Evolutionary conservation across 2,329 filamentous ascomycete species (phyloP).

Genomic region (Myriosclerotinia duriaeana): DNA sequence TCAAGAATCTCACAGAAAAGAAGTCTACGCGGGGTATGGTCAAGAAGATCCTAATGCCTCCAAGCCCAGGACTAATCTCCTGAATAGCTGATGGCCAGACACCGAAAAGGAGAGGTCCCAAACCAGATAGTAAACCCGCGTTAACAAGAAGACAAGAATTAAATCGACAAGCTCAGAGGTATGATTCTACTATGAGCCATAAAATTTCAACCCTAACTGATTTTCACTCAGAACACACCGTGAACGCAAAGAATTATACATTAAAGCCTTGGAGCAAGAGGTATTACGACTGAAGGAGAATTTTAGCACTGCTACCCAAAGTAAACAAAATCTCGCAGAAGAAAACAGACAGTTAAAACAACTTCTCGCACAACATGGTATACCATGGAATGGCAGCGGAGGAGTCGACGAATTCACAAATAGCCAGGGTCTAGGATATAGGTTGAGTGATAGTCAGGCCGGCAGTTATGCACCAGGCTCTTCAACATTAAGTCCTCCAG

Average conservation of each 20-base stretch:
- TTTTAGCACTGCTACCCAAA: conserved; percentile 70
- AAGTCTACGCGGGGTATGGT: conserved; percentile 70
- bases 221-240: conserved; percentile 75
- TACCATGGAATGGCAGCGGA: conserved; percentile 42
- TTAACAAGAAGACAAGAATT: conserved; percentile 88
- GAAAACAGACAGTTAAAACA: conserved; percentile 76
- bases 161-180: conserved; percentile 95
- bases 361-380: conserved; percentile 54
- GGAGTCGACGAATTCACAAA: conserved; percentile 41
- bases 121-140: conserved; percentile 94
- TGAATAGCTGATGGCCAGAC: conserved; percentile 68
- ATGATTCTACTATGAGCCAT: conserved; percentile 38
- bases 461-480: conserved; percentile 59
- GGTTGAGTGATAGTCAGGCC: conserved; percentile 57
- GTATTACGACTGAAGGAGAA: conserved; percentile 84
- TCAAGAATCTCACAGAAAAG: conserved; percentile 70
- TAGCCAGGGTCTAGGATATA: conserved; percentile 50
- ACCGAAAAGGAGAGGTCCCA: conserved; percentile 87
- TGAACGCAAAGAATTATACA: conserved; percentile 94
- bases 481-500: conserved; percentile 37
- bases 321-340: conserved; percentile 71
- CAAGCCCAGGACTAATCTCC: conserved; percentile 21
- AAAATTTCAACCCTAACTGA: conserved; percentile 23
- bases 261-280: conserved; percentile 90
- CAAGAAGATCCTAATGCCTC: conserved; percentile 1